phyloP scores from a whole-genome alignment of 805 yeast species.

The Kockiozyma suomiensis region DNA sequence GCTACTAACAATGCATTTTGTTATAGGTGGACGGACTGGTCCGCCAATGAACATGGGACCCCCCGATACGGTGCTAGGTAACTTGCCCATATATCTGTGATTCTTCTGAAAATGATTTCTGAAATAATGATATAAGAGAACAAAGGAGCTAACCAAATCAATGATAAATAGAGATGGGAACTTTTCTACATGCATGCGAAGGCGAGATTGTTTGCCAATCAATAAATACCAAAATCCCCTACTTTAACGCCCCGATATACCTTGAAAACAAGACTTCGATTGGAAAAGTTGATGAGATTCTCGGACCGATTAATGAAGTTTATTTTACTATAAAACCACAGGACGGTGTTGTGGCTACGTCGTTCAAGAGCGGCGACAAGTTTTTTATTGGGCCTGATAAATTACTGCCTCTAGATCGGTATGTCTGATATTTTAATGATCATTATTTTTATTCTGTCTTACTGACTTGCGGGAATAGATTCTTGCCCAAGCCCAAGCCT shows the following conservation, averaged over 20 bases:
- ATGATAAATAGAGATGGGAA: conserved; percentile 71
- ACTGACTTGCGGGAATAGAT: conserved; percentile 39
- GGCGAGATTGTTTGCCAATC: conserved; percentile 97
- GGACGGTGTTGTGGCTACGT: conserved; percentile 92
- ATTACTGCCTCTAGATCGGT: conserved; percentile 88
- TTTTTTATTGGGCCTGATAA: conserved; percentile 95
- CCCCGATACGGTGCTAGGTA: conserved; percentile 74
- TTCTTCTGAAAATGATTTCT: too few species aligned
- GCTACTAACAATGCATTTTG: neutral
- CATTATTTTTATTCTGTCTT: too few species aligned
- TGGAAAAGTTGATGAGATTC: conserved; percentile 97
- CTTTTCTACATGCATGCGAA: conserved; percentile 89
- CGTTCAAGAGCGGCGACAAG: conserved; percentile 94
- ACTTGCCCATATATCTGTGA: too few species aligned
- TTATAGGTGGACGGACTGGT: conserved; percentile 67
- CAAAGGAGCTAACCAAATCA: neutral
- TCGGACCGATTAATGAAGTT: conserved; percentile 98
- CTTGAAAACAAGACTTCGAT: conserved; percentile 93
- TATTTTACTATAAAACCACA: conserved; percentile 93
- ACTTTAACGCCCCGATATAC: conserved; percentile 97
- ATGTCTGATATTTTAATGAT: too few species aligned
- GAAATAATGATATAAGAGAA: neutral
- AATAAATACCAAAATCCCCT: conserved; percentile 90
- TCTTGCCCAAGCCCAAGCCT: conserved; percentile 92
- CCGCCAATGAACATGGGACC: conserved; percentile 86